Percentiles rank a stretch among this genome's conserved stretches.
Conservation (phyloP, 2,329 filamentous ascomycete species). For the Botrytis pseudocinerea region DNA sequence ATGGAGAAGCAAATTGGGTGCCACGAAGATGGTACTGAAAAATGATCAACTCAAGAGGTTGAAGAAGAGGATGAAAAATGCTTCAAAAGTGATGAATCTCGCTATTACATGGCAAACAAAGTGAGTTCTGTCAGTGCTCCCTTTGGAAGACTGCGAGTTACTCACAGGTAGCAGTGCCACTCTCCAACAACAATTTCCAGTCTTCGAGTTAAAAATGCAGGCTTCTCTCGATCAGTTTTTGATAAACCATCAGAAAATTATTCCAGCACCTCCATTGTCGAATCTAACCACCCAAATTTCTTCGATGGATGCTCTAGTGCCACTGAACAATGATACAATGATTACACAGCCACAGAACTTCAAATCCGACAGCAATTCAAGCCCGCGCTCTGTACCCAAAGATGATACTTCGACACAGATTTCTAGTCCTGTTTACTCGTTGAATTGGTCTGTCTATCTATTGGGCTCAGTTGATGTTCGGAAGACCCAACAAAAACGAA, state of each 20-base stretch:
- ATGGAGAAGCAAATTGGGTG: conserved; percentile 23
- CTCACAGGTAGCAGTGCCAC: background rate
- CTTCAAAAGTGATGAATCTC: conserved; percentile 16
- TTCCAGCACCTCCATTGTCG: background rate
- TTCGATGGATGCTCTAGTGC: no score
- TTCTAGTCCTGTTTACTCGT: background rate
- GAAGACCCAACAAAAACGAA: background rate
- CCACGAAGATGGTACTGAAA: conserved; percentile 23
- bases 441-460: background rate
- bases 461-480: background rate
- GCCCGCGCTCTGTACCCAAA: background rate
- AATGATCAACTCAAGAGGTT: conserved; percentile 26
- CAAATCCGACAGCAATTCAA: background rate
- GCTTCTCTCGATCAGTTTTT: conserved; percentile 1
- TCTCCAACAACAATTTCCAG: background rate
- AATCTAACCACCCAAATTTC: background rate
- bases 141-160: background rate
- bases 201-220: background rate
- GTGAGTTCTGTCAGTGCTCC: background rate
- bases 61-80: conserved; percentile 25
- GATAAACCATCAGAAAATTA: background rate
- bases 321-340: background rate
- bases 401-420: background rate
- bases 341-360: background rate
- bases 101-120: conserved; percentile 26